A percentile compares a stretch with the other conserved stretches of the same genome.
phyloP scores from a whole-genome alignment of 1,284 basidiomycete species.

The Porogramme epimiltina region DNA sequence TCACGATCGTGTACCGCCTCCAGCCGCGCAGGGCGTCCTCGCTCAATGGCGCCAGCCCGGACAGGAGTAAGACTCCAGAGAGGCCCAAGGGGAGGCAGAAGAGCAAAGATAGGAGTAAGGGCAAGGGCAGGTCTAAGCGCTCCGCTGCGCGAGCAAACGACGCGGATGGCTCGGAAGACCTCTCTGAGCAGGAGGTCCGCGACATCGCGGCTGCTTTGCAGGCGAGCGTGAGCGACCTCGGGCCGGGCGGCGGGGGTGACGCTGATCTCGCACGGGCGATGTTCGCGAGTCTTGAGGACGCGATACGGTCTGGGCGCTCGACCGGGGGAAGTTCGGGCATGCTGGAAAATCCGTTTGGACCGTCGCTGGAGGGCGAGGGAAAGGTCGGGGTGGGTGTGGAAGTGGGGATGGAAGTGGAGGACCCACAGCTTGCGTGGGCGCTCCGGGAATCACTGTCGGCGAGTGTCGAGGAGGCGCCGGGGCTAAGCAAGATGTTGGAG shows the following conservation, averaged over 20 bases:
- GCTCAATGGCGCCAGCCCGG: too few relatives aligned
- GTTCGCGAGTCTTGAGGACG: conserved; percentile 22
- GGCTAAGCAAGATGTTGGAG: conserved; percentile 2
- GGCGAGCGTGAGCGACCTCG: conserved; percentile 58
- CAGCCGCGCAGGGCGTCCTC: conserved; percentile 36
- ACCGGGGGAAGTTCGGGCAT: conserved; percentile 1
- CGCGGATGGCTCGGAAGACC: neutral
- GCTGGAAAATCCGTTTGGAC: conserved; percentile 17
- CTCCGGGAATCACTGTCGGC: conserved; percentile 36
- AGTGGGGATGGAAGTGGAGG: conserved; percentile 19
- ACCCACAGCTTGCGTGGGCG: conserved; percentile 40
- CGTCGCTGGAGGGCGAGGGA: conserved; percentile 8
- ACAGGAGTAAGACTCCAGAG: too few relatives aligned
- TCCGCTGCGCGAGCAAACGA: neutral
- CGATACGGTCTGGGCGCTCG: neutral
- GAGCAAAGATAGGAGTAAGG: too few relatives aligned
- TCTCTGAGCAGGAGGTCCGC: conserved; percentile 31
- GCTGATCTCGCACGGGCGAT: conserved; percentile 23
- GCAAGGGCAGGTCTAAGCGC: conserved; percentile 2
- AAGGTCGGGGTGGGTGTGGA: neutral
- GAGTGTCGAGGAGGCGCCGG: conserved; percentile 3
- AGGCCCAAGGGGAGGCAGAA: neutral
- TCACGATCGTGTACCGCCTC: conserved; percentile 54
- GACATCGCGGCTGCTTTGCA: conserved; percentile 64
- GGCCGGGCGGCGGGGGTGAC: conserved; percentile 15